phyloP scores from a whole-genome alignment of 192 early-diverging fungal genomes.

The Rhizophagus clarus region DNA sequence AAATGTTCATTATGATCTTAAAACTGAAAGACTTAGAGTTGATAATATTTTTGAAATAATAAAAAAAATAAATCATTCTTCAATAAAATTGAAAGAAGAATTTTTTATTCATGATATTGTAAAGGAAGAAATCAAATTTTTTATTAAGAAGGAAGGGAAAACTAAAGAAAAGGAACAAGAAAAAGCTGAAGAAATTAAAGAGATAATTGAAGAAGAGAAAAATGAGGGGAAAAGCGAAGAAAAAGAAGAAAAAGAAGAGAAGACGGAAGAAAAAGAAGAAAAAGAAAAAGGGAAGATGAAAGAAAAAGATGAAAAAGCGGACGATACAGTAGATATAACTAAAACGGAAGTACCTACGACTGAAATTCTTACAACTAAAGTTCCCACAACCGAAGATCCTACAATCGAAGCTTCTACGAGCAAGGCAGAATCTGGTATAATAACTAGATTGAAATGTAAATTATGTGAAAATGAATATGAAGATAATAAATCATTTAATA shows the following conservation, averaged over 20 bases:
- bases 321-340: no score
- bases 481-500: neutral
- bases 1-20: neutral
- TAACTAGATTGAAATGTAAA: neutral
- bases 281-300: no score
- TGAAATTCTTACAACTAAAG: neutral
- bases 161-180: neutral
- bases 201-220: neutral
- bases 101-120: neutral
- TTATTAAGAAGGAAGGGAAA: neutral
- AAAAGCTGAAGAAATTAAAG: no score
- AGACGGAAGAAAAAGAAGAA: neutral
- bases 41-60: neutral
- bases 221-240: no score
- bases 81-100: neutral
- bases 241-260: no score
- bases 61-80: neutral
- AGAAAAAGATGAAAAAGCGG: neutral
- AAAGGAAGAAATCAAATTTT: neutral
- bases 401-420: neutral
- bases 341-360: neutral
- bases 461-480: neutral
- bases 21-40: neutral
- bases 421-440: neutral
- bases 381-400: neutral